phyloP scores from a whole-genome alignment of 371 early-diverging fungal genomes.

The Paraphysoderma sedebokerense region DNA sequence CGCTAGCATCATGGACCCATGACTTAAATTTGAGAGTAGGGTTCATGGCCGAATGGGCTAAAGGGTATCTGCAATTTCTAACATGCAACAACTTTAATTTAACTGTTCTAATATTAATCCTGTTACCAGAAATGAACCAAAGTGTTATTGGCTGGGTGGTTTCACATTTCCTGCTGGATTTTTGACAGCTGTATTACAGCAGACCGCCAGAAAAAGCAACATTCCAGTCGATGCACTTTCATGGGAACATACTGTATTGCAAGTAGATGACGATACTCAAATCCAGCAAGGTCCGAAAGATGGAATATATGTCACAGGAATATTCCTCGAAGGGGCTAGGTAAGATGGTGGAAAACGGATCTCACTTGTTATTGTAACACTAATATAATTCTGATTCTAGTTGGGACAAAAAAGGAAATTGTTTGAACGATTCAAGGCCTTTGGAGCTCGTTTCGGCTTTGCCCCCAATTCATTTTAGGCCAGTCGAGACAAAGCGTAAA shows the following conservation, averaged over 20 bases:
- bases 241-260: constrained; percentile 29
- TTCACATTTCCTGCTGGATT: constrained; percentile 36
- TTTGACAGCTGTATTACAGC: constrained; percentile 34
- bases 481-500: constrained; percentile 32
- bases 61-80: constrained; percentile 13
- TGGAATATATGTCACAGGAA: constrained; percentile 29
- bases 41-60: constrained; percentile 31
- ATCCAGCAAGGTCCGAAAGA: constrained; percentile 20
- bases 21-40: constrained; percentile 25
- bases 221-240: constrained; percentile 30
- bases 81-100: not conserved
- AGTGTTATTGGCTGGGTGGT: constrained; percentile 34
- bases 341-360: constrained; percentile 24
- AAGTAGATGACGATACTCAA: constrained; percentile 28
- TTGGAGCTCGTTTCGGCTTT: constrained; percentile 32
- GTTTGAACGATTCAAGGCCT: constrained; percentile 25
- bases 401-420: constrained; percentile 29
- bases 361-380: constrained; percentile 5
- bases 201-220: constrained; percentile 29
- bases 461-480: constrained; percentile 28
- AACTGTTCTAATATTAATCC: constrained; percentile 14
- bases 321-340: constrained; percentile 35
- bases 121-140: constrained; percentile 33
- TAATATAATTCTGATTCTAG: constrained; percentile 7
- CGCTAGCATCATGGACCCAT: constrained; percentile 29